Conservation (phyloP, 495 filamentous ascomycete genomes). For the Penicillium dipodomyicola region DNA sequence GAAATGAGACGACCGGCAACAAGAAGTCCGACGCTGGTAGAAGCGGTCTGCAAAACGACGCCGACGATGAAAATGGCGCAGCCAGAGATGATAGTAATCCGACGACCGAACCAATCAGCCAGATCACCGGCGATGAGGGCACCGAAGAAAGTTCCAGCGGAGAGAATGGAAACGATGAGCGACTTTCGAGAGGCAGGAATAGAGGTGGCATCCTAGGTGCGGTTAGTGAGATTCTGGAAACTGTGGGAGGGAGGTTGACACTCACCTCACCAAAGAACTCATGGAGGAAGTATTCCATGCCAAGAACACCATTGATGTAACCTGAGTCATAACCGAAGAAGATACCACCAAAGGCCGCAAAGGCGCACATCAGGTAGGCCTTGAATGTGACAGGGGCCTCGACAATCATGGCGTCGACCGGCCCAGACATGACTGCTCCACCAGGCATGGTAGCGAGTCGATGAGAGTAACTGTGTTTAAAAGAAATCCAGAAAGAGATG, state of each 20-base stretch:
- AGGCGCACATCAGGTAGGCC: constrained; percentile 61
- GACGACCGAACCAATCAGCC: constrained; percentile 67
- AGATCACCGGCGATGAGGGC: constrained; percentile 67
- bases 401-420: constrained; percentile 41
- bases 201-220: constrained; percentile 29
- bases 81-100: constrained; percentile 63
- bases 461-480: background rate
- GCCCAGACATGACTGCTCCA: constrained; percentile 19
- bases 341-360: constrained; percentile 59
- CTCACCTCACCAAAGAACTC: constrained; percentile 41
- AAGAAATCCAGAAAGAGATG: background rate
- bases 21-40: constrained; percentile 50
- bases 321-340: constrained; percentile 56
- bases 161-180: constrained; percentile 71
- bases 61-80: constrained; percentile 64
- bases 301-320: constrained; percentile 55
- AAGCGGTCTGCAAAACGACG: constrained; percentile 60
- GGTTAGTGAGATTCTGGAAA: background rate
- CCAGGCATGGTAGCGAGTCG: constrained; percentile 23
- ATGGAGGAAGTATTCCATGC: constrained; percentile 51
- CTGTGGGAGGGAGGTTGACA: no score
- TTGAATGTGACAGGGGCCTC: constrained; percentile 63
- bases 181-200: constrained; percentile 52
- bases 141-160: constrained; percentile 74
- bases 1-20: constrained; percentile 69